Conservation (phyloP, 2,329 filamentous ascomycete genomes). For the Aspergillus latus region DNA sequence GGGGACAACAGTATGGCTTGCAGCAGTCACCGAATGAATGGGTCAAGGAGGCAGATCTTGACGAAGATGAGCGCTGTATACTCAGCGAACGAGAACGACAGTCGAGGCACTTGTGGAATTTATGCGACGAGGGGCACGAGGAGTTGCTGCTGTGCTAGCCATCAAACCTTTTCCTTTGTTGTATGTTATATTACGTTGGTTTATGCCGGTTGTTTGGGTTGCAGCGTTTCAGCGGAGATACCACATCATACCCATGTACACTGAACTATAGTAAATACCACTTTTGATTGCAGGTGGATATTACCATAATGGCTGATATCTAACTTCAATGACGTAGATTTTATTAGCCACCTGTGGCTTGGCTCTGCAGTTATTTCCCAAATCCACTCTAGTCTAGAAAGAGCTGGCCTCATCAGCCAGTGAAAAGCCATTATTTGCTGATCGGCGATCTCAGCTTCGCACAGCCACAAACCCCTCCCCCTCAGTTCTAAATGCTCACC, state of each 20-base stretch:
- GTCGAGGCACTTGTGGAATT: slow-evolving; percentile 34
- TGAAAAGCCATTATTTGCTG: not conserved
- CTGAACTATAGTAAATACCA: not conserved
- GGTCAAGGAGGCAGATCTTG: slow-evolving; percentile 35
- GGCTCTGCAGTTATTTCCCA: not conserved
- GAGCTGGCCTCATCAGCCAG: not conserved
- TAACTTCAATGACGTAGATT: not conserved
- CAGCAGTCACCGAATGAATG: slow-evolving; percentile 41
- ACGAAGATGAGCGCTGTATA: slow-evolving; percentile 38
- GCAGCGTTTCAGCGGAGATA: slow-evolving; percentile 15
- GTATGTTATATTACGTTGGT: not conserved
- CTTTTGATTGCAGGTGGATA: not conserved
- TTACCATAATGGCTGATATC: not conserved
- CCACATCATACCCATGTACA: slow-evolving; percentile 3
- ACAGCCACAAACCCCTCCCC: slow-evolving; percentile 7
- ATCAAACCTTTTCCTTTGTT: not conserved
- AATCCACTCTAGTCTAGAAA: not conserved
- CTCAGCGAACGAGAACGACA: slow-evolving; percentile 35
- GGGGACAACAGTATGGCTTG: slow-evolving; percentile 37
- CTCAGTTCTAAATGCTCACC: not conserved
- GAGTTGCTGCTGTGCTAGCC: slow-evolving; percentile 26
- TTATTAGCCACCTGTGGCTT: slow-evolving; percentile 1
- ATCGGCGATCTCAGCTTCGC: slow-evolving; percentile 10
- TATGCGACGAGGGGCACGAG: slow-evolving; percentile 38
- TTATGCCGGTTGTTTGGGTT: slow-evolving; percentile 6